Base-by-base conservation (phyloP, 169 alveolate species). In the Eimeria necatrix region DNA sequence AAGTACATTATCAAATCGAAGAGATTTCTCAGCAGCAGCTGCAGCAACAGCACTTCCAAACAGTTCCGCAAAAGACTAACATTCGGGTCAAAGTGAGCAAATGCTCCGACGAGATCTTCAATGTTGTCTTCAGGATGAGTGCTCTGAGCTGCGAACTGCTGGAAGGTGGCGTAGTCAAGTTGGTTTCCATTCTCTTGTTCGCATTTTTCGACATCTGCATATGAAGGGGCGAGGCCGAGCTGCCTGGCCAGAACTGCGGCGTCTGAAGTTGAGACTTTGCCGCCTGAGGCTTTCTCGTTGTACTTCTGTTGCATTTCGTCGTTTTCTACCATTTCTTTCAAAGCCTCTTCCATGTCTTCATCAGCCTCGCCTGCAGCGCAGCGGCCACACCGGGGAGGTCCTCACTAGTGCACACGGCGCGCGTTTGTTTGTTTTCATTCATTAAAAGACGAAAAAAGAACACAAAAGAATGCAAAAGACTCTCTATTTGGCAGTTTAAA, bases 181-280 rank as follows among this genome's bases (percentile, higher is more conserved):
- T 70, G 78, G 76, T 92, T 94, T 52, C 97, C 97, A 81, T 94
- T 94, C 64, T 92, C 46, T 9, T 96, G 85, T 52, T 76, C 96
- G 68, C 94, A 86, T 76, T 91, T 88, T 59, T 96, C 73, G 18
- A 93, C 96, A 81, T 96, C 97, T 2, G 73, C 80, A 53, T 95
- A 95, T 80, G 97, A 96, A 32, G 97, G 97, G 80, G 97, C 97
- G 61, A 96, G 91, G 49, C 97, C 97, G 53, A 95, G 95, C 93
- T 94, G 95, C 73, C 96, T 24, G n/a, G 95, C 95, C 12, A 91
- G 84, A 2, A 91, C 90, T 22, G 86, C 60, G 32, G 95, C 95
- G 71, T 91, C 95, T 2, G 22, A 46, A 3, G 85, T 60, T 5
- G 95, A 60, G 48, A 91, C 84, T 49, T 91, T 91, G n/a, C 96